These are phyloP conservation scores for Trichoderma endophyticum DNA, from an alignment of 2,329 filamentous ascomycete species.

Conservation along the genomic window DNA sequence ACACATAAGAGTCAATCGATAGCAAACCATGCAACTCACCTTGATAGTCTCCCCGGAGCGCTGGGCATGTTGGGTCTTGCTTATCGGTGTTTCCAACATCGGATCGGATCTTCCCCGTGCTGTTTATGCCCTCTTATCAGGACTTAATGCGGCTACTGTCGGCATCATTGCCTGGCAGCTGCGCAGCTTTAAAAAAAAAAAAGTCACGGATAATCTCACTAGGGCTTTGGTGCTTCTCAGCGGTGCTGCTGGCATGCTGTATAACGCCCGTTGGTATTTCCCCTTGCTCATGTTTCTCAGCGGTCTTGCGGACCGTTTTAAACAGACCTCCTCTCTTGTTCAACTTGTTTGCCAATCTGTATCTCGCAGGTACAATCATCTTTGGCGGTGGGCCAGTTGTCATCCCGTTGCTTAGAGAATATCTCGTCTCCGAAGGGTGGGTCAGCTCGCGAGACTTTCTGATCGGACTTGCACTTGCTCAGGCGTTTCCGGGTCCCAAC, in stretches of 20 bases:
- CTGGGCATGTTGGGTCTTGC: slow-evolving; percentile 67
- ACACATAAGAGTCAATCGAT: not conserved
- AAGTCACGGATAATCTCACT: slow-evolving; percentile 60
- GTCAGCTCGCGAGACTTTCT: slow-evolving; percentile 68
- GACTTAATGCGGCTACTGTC: slow-evolving; percentile 69
- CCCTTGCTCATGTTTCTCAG: slow-evolving; percentile 57
- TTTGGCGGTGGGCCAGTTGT: slow-evolving; percentile 65
- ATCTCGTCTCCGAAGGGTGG: slow-evolving; percentile 66
- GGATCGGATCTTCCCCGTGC: slow-evolving; percentile 54
- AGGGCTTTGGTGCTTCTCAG: slow-evolving; percentile 62
- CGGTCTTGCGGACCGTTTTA: slow-evolving; percentile 48
- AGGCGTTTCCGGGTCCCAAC: slow-evolving; percentile 58
- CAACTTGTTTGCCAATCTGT: slow-evolving; percentile 68
- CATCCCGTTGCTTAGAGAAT: slow-evolving; percentile 59
- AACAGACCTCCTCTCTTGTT: slow-evolving; percentile 45
- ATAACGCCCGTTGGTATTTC: slow-evolving; percentile 74
- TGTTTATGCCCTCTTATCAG: slow-evolving; percentile 67
- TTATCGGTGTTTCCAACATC: slow-evolving; percentile 60
- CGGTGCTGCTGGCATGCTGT: slow-evolving; percentile 63
- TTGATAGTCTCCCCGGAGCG: slow-evolving; percentile 60
- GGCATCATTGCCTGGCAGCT: slow-evolving; percentile 70
- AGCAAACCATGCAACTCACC: not conserved
- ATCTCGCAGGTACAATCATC: slow-evolving; percentile 68
- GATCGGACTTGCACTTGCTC: slow-evolving; percentile 67
- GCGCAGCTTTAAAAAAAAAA: slow-evolving; percentile 59